Evolutionary conservation across 1,284 basidiomycete genomes (phyloP).

Genomic region (Entoloma clypeatum): DNA sequence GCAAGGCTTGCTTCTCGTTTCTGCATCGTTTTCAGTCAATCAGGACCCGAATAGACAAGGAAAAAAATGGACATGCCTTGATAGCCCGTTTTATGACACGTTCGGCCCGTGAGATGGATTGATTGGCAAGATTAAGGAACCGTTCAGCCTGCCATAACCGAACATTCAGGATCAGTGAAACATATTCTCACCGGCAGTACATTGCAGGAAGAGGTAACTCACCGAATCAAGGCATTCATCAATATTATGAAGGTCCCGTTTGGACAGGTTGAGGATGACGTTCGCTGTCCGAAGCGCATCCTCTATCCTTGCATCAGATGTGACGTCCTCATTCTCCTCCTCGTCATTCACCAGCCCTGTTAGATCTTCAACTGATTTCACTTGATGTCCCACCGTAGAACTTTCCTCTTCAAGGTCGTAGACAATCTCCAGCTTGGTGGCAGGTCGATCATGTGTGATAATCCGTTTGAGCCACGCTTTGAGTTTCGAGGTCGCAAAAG

Average conservation of each 20-base stretch:
- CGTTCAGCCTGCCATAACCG: conserved; percentile 47
- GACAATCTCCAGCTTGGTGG: conserved; percentile 33
- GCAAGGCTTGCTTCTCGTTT: conserved; percentile 35
- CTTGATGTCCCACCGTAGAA: conserved; percentile 40
- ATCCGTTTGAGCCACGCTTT: conserved; percentile 64
- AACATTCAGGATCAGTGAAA: too few relatives aligned
- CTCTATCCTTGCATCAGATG: conserved; percentile 31
- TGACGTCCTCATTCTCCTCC: conserved; percentile 8
- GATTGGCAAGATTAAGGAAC: conserved; percentile 46
- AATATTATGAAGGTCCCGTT: conserved; percentile 51
- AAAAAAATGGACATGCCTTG: conserved; percentile 36
- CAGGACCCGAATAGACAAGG: not conserved
- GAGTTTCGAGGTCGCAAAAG: conserved; percentile 41
- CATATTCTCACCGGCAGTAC: too few relatives aligned
- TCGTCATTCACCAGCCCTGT: conserved; percentile 7
- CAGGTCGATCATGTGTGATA: conserved; percentile 35
- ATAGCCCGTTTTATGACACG: conserved; percentile 47
- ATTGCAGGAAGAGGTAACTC: too few relatives aligned
- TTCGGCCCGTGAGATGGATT: conserved; percentile 50
- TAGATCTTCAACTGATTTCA: conserved; percentile 19
- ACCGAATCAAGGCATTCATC: conserved; percentile 45
- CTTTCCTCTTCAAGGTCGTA: conserved; percentile 32
- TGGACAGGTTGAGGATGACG: conserved; percentile 45
- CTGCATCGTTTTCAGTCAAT: conserved; percentile 20
- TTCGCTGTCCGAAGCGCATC: conserved; percentile 39